phyloP scores from a whole-genome alignment of 2,329 filamentous ascomycete species.

The Monosporascus sp. region DNA sequence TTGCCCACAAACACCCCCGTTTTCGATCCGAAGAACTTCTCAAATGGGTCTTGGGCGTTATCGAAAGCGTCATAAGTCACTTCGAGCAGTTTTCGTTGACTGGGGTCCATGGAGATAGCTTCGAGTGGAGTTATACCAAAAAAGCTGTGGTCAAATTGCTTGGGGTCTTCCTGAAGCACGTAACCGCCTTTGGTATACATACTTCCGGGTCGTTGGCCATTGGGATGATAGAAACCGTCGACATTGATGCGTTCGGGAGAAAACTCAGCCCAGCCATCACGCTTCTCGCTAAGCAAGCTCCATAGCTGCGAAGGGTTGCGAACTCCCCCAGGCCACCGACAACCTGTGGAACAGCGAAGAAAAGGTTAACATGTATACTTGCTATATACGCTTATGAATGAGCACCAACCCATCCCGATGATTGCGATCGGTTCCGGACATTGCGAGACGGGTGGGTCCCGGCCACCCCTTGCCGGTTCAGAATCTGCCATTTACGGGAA shows the following conservation, averaged over 20 bases:
- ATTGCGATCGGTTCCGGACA: conserved; percentile 11
- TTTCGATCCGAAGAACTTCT: conserved; percentile 9
- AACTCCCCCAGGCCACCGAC: conserved; percentile 9
- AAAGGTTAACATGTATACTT: not conserved
- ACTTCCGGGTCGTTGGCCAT: conserved; percentile 2
- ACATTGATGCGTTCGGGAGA: conserved; percentile 1
- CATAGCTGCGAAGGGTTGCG: conserved; percentile 5
- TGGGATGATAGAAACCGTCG: conserved; percentile 5
- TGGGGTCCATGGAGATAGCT: conserved; percentile 29
- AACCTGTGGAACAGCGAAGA: conserved; percentile 3
- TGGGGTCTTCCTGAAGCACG: conserved; percentile 24
- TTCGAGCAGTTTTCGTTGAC: conserved; percentile 30
- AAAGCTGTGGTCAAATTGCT: conserved; percentile 31
- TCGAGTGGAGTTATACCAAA: conserved; percentile 30
- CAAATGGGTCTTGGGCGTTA: conserved; percentile 19
- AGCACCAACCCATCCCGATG: conserved; percentile 14
- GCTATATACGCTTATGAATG: too few species aligned
- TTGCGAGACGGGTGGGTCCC: too few species aligned
- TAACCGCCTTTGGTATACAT: conserved; percentile 10
- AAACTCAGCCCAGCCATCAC: conserved; percentile 6
- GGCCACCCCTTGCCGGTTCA: too few species aligned
- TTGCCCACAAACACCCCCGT: conserved; percentile 28
- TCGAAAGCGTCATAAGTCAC: conserved; percentile 28
- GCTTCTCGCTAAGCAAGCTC: conserved; percentile 4
- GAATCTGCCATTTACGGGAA: too few species aligned